phyloP scores from a whole-genome alignment of 352 stramenopile genomes.

The Pythium myriotylum region DNA sequence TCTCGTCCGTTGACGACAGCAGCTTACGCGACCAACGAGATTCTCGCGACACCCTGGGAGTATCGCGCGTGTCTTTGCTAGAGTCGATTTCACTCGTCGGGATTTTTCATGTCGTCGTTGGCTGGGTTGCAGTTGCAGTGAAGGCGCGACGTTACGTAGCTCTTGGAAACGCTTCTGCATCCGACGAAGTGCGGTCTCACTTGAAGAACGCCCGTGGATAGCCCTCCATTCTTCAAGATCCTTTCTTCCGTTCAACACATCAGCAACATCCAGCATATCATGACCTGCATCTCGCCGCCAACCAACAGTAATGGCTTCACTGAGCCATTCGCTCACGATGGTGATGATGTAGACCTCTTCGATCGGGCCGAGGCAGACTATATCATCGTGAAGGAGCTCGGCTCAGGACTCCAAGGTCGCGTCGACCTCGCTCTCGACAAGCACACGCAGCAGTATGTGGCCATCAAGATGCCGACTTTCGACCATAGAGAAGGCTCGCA shows the following conservation, averaged over 20 bases:
- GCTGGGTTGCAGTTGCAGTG: conserved; percentile 14
- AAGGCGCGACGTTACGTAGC: background rate
- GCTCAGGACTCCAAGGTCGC: conserved; percentile 57
- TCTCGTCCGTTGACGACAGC: conserved; percentile 15
- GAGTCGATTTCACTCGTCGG: background rate
- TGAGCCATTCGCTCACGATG: conserved; percentile 1
- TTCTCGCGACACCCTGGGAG: no score
- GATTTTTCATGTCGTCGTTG: conserved; percentile 10
- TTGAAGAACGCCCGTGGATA: background rate
- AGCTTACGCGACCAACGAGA: conserved; percentile 13
- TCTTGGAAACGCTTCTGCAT: no score
- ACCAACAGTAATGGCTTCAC: background rate
- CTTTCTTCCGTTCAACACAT: background rate
- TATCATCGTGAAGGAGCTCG: conserved; percentile 52
- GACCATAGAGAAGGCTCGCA: conserved; percentile 17
- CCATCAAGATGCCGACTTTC: conserved; percentile 62
- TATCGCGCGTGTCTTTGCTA: conserved; percentile 3
- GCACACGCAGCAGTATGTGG: conserved; percentile 41
- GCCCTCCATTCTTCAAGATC: background rate
- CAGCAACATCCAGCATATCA: background rate
- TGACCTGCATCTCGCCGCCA: background rate
- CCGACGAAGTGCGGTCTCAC: no score
- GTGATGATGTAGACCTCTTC: conserved; percentile 10
- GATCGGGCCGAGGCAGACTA: conserved; percentile 28
- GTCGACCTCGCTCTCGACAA: conserved; percentile 62